A percentile compares a stretch with the other conserved stretches of the same genome.
phyloP scores from a whole-genome alignment of 2,329 filamentous ascomycete genomes.

The Rhynchosporium graminicola region DNA sequence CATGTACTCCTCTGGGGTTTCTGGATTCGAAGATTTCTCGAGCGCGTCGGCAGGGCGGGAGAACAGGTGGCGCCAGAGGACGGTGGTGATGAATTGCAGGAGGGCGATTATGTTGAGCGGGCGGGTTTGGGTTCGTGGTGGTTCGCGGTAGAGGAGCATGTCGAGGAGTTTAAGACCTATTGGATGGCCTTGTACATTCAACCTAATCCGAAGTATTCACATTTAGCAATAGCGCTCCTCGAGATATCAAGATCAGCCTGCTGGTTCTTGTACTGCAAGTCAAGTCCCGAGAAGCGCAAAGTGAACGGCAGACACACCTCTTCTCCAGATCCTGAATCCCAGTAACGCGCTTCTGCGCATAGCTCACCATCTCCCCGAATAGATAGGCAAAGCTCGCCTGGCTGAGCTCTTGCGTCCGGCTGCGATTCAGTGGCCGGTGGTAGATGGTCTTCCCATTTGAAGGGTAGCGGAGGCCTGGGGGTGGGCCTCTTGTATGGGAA shows the following conservation, averaged over 20 bases:
- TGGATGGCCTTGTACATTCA: conserved; percentile 90
- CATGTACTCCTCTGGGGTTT: conserved; percentile 95
- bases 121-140: conserved; percentile 68
- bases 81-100: conserved; percentile 92
- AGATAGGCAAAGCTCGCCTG: conserved; percentile 94
- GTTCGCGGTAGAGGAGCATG: conserved; percentile 84
- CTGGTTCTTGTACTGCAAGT: background rate
- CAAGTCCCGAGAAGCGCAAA: background rate
- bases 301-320: conserved; percentile 55
- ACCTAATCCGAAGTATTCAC: conserved; percentile 49
- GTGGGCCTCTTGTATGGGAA: conserved; percentile 32
- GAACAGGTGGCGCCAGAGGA: conserved; percentile 91
- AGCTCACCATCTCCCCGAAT: conserved; percentile 94
- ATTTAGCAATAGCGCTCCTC: background rate
- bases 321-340: conserved; percentile 94
- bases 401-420: conserved; percentile 84
- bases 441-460: conserved; percentile 97
- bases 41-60: conserved; percentile 86
- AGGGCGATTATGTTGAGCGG: conserved; percentile 88
- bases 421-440: conserved; percentile 89
- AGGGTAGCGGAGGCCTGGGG: conserved; percentile 77
- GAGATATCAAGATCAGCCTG: background rate
- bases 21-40: conserved; percentile 80
- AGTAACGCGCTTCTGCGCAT: conserved; percentile 86
- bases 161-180: conserved; percentile 94